Evolutionary conservation across 2,329 filamentous ascomycete genomes (phyloP), one percentile per base, ranked within the genome.

Genomic region (Amylocarpus encephaloides): DNA sequence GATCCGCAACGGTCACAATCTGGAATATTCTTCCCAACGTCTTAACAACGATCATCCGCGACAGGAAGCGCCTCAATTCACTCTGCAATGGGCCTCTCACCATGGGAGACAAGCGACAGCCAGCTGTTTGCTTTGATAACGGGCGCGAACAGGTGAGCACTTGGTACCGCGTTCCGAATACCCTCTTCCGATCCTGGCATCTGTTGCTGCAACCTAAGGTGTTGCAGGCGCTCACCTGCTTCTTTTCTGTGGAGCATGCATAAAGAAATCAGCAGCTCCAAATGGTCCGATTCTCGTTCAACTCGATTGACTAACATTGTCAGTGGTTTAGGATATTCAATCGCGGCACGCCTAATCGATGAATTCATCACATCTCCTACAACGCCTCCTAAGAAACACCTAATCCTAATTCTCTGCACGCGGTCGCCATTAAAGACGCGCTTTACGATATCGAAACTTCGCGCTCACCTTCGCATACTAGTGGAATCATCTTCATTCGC

Each of bases 311-410:
- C 65, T 72, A 54, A 72, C 62, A 30, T n/a, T 15, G 26, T 18
- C 67, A 96, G 92, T 66, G 92, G 92, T 53, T 82, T 96, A 40
- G 92, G 92, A 40, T 86, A 92, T 61, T 84, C 85, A 49, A 90
- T 88, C 59, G 87, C 86, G 66, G 82, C 86, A 64, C 87, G 89
- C 53, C 76, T 95, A 50, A 92, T 95, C 60, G 88, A 95, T 72
- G 88, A 95, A 62, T 96, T 95, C 73, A 80, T 95, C 52, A 72
- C 75, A 52, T 82, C 81, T 12, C 82, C 75, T 51, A 80, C 80
- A 11, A 82, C 81, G 33, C 79, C 85, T 29, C 73, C 80, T 43
- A 73, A 75, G 29, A 78, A 87, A 50, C 81, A 85, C 62, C 79
- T 97, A 40, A 79, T 88, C 59, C 76, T 96, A 48, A 81, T 96